Evolutionary conservation across 2,329 filamentous ascomycete species (phyloP).

Genomic region (Nakataea oryzae): DNA sequence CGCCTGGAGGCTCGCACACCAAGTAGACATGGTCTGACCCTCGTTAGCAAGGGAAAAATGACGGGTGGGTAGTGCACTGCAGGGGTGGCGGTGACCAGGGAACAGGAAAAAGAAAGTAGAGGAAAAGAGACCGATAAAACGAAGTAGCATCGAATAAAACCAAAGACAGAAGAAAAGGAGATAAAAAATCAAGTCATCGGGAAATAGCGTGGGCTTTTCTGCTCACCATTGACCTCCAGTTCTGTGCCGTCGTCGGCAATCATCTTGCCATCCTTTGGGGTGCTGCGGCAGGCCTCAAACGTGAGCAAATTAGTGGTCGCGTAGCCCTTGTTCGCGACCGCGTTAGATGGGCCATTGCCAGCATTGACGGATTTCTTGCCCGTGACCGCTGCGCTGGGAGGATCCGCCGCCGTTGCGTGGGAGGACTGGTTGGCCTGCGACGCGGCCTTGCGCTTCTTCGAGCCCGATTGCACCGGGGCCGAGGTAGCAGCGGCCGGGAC

Average conservation of each 20-base stretch:
- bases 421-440: constrained; percentile 16
- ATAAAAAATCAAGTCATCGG: neutral
- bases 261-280: constrained; percentile 66
- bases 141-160: neutral
- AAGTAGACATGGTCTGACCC: constrained; percentile 72
- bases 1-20: constrained; percentile 91
- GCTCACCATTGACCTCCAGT: constrained; percentile 75
- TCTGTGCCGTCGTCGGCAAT: constrained; percentile 85
- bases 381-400: neutral
- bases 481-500: neutral
- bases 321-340: constrained; percentile 20
- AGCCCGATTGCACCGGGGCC: constrained; percentile 39
- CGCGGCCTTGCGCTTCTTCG: constrained; percentile 81
- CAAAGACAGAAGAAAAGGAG: neutral
- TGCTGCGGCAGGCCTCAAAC: constrained; percentile 63
- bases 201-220: neutral
- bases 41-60: constrained; percentile 3
- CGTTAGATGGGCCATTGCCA: neutral
- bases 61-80: neutral
- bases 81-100: neutral
- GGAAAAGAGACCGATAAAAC: neutral
- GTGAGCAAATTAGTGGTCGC: constrained; percentile 79
- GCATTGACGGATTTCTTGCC: neutral
- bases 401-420: constrained; percentile 13
- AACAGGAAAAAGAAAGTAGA: neutral